A percentile compares a stretch with the other conserved stretches of the same genome.
These are phyloP conservation scores for Xylariomycetidae sp. DNA, from an alignment of 2,329 filamentous ascomycete genomes.

Conservation along the genomic window DNA sequence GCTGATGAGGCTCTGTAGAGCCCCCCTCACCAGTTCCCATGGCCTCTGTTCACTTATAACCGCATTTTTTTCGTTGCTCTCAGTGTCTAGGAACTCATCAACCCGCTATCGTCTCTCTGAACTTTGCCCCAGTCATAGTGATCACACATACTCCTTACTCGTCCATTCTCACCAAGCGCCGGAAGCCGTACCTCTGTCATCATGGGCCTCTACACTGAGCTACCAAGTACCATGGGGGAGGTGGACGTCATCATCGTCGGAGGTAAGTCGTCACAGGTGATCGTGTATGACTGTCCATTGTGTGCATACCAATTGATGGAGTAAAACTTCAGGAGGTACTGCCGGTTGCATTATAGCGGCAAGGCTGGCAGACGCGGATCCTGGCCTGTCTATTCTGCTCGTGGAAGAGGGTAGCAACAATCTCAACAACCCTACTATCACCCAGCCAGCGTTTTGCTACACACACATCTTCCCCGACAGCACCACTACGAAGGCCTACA, in stretches of 20 bases:
- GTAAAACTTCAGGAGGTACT: slow-evolving; percentile 10
- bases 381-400: slow-evolving; percentile 10
- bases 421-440: slow-evolving; percentile 3
- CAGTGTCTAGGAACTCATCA: no score
- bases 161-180: no score
- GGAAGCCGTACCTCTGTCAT: no score
- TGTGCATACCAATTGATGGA: not conserved
- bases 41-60: no score
- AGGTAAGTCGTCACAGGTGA: slow-evolving; percentile 9
- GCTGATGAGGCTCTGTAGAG: no score
- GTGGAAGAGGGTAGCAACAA: slow-evolving; percentile 13
- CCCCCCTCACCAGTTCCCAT: no score
- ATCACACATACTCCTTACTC: no score
- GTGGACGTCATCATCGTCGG: slow-evolving; percentile 22
- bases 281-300: not conserved
- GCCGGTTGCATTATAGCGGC: slow-evolving; percentile 15
- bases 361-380: slow-evolving; percentile 14
- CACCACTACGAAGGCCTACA: slow-evolving; percentile 5
- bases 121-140: no score
- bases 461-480: slow-evolving; percentile 6
- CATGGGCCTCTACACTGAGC: slow-evolving; percentile 16
- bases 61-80: no score
- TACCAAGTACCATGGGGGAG: slow-evolving; percentile 10
- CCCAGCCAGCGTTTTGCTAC: slow-evolving; percentile 6
- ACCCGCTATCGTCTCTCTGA: no score